Base-by-base conservation (phyloP, 2,329 filamentous ascomycete genomes). In the Ascochyta pisi region DNA sequence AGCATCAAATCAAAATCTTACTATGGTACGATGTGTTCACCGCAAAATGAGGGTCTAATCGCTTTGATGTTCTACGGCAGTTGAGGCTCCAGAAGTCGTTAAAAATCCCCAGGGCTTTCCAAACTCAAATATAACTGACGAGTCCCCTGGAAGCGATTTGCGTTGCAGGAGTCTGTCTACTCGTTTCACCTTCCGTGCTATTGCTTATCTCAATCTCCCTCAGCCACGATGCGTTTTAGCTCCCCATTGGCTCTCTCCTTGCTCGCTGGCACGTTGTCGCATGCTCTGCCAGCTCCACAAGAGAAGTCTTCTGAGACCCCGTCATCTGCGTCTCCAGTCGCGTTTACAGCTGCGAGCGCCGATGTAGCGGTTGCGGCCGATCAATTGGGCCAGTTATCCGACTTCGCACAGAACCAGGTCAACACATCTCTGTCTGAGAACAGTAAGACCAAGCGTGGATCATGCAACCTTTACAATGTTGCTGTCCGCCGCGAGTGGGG, bases 401-500 rank as follows among this genome's bases (percentile, higher is more conserved):
- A 54, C 12, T 69, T 64, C 16, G 69, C 69, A 2, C 59, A 64
- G 24, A 50, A 61, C 13, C 51, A 63, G 27, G 54, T 51, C 16
- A 67, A 69, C 19, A 54, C 58, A 2, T 50, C 57, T 5, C 51
- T 73, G 15, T 37, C 42, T 6, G 47, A 49, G 31, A 58, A 46
- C 41, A 64, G 40, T 44, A 59, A 60, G 9, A 33, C 51, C 5
- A 69, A 71, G 50, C 64, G 65, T 33, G 63, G 59, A 34, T 50
- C 49, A 9, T 73, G 70, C 51, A 68, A 64, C 26, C 54, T 66
- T 2, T 53, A 46, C 41, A 73, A 66, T 13, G 49, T 73, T 33
- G 60, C 68, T 37, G 58, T 73, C 2, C 65, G 70, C 39, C 58
- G 62, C 33, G 70, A 73, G 59, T 73, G 68, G 68, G 63, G 55